Conservation (phyloP, 768 basidiomycete species). For the Lentinula boryana region DNA sequence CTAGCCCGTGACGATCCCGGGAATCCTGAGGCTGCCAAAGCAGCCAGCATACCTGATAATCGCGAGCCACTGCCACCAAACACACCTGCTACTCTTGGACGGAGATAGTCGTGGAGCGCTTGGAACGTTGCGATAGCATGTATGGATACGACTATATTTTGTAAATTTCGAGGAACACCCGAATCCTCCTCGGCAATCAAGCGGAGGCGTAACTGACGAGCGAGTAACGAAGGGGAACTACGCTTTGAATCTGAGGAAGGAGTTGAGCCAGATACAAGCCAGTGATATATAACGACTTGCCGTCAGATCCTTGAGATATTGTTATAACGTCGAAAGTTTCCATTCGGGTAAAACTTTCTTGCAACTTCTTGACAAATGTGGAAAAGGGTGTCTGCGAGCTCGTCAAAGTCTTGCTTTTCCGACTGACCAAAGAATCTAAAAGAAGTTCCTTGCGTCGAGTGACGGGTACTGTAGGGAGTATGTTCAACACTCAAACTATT, state of each 20-base stretch:
- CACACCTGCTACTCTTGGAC: constrained; percentile 79
- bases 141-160: constrained; percentile 93
- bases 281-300: constrained; percentile 32
- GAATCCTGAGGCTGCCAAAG: constrained; percentile 74
- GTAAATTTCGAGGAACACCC: constrained; percentile 79
- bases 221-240: constrained; percentile 86
- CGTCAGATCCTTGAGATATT: constrained; percentile 76
- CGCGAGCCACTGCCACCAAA: constrained; percentile 55
- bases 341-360: constrained; percentile 92
- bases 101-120: constrained; percentile 92
- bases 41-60: constrained; percentile 87
- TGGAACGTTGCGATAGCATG: constrained; percentile 99
- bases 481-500: background rate
- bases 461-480: constrained; percentile 44
- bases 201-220: constrained; percentile 84
- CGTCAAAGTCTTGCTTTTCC: constrained; percentile 37
- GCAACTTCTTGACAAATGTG: constrained; percentile 88
- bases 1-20: constrained; percentile 33
- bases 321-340: constrained; percentile 95
- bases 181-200: constrained; percentile 86
- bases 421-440: constrained; percentile 67
- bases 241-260: constrained; percentile 72
- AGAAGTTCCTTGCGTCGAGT: constrained; percentile 70
- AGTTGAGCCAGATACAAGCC: background rate
- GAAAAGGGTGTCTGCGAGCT: constrained; percentile 55